Percentiles rank a stretch among this genome's conserved stretches.
Evolutionary conservation across 148 eudicot genomes (phyloP).

Genomic region (Amaranthus hypochondriacus): DNA sequence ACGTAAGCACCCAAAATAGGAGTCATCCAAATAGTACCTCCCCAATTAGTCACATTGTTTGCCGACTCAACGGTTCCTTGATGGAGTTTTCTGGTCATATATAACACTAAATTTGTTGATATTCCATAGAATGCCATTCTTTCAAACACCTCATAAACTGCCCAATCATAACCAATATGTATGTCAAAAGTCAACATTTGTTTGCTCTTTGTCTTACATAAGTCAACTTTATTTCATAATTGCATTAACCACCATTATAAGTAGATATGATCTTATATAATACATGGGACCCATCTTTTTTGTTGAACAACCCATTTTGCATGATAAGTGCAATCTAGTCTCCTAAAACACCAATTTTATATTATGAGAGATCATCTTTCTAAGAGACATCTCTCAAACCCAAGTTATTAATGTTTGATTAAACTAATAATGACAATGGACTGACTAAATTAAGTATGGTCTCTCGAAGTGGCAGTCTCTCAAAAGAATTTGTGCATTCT

Average conservation of each 20-base stretch:
- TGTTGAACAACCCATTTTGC: no score
- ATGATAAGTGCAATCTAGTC: no score
- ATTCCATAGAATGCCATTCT: constrained; percentile 86
- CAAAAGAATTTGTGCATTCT: no score
- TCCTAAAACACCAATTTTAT: no score
- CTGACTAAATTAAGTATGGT: no score
- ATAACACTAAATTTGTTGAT: constrained; percentile 71
- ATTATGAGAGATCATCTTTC: no score
- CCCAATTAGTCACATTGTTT: constrained; percentile 85
- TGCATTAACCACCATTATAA: not conserved
- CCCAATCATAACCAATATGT: not conserved
- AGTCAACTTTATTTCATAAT: not conserved
- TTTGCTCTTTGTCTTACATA: constrained; percentile 5
- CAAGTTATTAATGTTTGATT: no score
- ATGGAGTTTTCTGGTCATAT: constrained; percentile 65
- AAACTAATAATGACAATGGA: no score
- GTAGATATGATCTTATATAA: no score
- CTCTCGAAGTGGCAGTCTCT: no score
- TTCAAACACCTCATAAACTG: constrained; percentile 82
- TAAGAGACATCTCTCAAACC: no score
- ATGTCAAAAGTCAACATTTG: not conserved
- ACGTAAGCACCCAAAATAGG: constrained; percentile 80
- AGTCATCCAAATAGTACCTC: constrained; percentile 80
- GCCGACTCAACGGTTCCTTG: constrained; percentile 68
- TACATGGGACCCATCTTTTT: no score